phyloP scores from a whole-genome alignment of 257 asterid genomes.

The Solanum pimpinellifolium region DNA sequence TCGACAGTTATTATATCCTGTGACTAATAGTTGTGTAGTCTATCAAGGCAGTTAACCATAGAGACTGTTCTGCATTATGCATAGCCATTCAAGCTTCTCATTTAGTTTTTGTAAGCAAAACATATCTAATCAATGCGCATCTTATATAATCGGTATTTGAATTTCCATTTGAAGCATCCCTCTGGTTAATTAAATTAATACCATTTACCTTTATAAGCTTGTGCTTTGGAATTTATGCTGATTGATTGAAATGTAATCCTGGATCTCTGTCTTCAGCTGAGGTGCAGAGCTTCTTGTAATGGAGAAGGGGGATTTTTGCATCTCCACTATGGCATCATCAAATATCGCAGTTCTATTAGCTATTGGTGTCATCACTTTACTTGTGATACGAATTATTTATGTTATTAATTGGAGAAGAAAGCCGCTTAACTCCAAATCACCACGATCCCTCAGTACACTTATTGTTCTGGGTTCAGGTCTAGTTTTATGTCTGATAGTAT shows the following conservation, averaged over 20 bases:
- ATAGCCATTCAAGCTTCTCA: neutral
- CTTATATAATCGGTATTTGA: neutral
- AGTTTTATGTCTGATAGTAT: neutral
- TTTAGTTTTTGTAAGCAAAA: neutral
- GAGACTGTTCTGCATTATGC: neutral
- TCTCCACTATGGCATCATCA: constrained; percentile 8
- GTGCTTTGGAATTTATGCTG: neutral
- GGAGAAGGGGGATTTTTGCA: constrained; percentile 15
- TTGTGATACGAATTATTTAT: constrained; percentile 35
- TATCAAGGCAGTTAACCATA: neutral
- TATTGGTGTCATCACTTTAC: constrained; percentile 27
- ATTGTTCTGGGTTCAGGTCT: constrained; percentile 79
- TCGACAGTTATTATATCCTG: neutral
- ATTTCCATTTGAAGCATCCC: neutral
- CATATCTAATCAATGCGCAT: neutral
- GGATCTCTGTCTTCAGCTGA: neutral
- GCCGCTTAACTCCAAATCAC: constrained; percentile 12
- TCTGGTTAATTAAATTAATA: neutral
- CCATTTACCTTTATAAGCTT: neutral
- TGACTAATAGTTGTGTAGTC: neutral
- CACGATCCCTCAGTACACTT: constrained; percentile 41
- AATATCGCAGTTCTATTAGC: constrained; percentile 4
- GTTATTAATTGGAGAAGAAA: constrained; percentile 34
- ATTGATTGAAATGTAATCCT: neutral
- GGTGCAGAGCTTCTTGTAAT: constrained; percentile 5